These are phyloP conservation scores for Suillus variegatus DNA, from an alignment of 768 basidiomycete genomes.

Conservation along the genomic window DNA sequence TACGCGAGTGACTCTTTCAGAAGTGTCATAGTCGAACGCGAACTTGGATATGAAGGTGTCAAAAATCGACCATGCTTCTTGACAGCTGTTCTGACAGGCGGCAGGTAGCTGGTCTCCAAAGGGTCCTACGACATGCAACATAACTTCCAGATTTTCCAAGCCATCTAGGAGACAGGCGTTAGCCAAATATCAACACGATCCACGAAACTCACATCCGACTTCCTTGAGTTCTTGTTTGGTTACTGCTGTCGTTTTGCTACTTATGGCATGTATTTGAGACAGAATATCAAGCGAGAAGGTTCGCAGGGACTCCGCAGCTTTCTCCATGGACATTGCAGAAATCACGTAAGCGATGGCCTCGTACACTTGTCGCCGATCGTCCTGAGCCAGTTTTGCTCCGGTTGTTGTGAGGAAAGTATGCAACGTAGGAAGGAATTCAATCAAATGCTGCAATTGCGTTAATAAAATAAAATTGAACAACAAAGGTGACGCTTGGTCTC, in stretches of 20 bases:
- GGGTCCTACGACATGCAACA: conserved; percentile 79
- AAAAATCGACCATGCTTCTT: conserved; percentile 82
- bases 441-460: conserved; percentile 63
- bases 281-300: conserved; percentile 88
- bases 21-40: conserved; percentile 71
- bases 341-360: conserved; percentile 97
- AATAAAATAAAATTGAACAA: conserved; percentile 7
- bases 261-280: conserved; percentile 66
- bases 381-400: conserved; percentile 77
- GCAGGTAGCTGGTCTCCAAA: conserved; percentile 83
- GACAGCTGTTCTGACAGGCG: conserved; percentile 75
- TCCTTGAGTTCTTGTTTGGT: conserved; percentile 72
- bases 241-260: conserved; percentile 51
- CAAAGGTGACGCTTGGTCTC: conserved; percentile 16
- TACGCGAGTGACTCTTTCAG: conserved; percentile 83
- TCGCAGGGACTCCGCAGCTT: conserved; percentile 82
- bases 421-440: conserved; percentile 88
- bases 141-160: conserved; percentile 91
- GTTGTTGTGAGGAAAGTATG: conserved; percentile 85
- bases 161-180: conserved; percentile 52
- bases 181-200: conserved; percentile 5
- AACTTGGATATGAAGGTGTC: conserved; percentile 80
- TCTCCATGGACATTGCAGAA: conserved; percentile 88
- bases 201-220: conserved; percentile 58
- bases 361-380: conserved; percentile 89